A percentile compares a stretch with the other conserved stretches of the same genome.
Conservation (phyloP, 192 early-diverging fungal species). For the Gonapodya prolifera region DNA sequence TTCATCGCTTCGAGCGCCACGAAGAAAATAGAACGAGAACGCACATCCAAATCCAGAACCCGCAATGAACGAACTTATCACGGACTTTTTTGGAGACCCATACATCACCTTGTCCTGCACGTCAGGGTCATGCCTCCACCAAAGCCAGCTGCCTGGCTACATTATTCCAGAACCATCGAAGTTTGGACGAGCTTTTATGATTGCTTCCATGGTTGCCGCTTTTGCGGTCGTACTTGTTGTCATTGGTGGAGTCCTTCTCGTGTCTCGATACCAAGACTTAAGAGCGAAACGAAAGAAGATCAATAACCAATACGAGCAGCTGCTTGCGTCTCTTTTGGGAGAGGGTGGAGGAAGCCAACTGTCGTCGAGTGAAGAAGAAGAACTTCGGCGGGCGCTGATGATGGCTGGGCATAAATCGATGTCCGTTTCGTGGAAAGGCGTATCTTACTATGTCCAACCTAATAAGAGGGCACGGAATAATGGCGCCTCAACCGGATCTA, state of each 20-base stretch:
- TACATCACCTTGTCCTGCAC: slow-evolving; percentile 65
- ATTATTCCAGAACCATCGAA: slow-evolving; percentile 21
- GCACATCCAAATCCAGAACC: too few relatives aligned
- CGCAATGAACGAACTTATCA: slow-evolving; percentile 74
- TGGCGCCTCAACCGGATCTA: neutral
- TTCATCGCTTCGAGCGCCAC: neutral
- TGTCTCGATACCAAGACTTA: neutral
- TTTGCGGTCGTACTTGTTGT: slow-evolving; percentile 24
- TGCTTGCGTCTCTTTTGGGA: neutral
- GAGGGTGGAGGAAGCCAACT: neutral
- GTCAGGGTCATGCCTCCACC: slow-evolving; percentile 79
- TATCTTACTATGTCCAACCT: neutral
- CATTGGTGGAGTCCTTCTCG: neutral
- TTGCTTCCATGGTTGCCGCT: slow-evolving; percentile 13
- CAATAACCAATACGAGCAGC: slow-evolving; percentile 3
- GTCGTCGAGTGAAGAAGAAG: neutral
- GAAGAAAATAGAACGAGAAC: too few relatives aligned
- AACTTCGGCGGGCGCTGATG: neutral
- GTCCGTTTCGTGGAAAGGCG: neutral
- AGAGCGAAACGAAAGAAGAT: neutral
- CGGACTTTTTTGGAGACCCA: slow-evolving; percentile 64
- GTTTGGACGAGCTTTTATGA: slow-evolving; percentile 28
- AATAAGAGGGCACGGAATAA: neutral
- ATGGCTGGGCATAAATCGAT: neutral
- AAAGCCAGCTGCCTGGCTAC: slow-evolving; percentile 73